Evolutionary conservation across 805 yeast genomes (phyloP), one percentile per base, ranked within the genome.

Genomic region (Yarrowia osloensis): DNA sequence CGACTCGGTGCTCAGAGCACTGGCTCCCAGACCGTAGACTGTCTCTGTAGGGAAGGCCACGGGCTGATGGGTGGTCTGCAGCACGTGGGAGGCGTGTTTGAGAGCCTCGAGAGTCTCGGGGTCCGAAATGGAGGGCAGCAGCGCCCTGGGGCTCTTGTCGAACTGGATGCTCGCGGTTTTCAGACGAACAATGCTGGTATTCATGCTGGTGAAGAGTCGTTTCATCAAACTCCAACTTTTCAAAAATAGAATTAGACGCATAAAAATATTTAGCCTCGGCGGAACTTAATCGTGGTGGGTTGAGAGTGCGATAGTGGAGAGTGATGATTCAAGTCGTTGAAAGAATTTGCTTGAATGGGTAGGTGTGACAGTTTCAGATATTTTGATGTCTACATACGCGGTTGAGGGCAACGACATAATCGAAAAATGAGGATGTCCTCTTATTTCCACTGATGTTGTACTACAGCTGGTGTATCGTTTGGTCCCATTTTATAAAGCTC

Each of bases 21-120:
- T 88, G 0, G 95, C 99, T 0, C 97, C 99, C 0, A 95, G 81
- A 0, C 99, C 99, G 76, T 95, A 95, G 0, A 95, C 99, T 0
- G 99, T 95, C 74, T 95, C 99, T 0, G 99, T 91, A 1, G 99
- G 99, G 73, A 95, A 93, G 0, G 94, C 98, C 15, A 95, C 92
- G 0, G 88, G 91, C 29, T 86, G 80, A 42, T 82, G 74, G 0
- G 88, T 79, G 2, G 77, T 76, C 19, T 79, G 75, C 4, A 92
- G 76, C 4, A 86, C 77, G 1, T 78, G 71, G 0, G 91, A 87
- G 6, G 97, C 98, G 21, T 77, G 77, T 12, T 76, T 63, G 1
- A 92, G 77, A 68, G 84, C 84, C 12, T 71, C 67, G 68, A 79
- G 77, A 0, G 96, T 87, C 29, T 75, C 75, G n/a, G 79, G 72